A percentile compares a stretch with the other conserved stretches of the same genome.
phyloP scores from a whole-genome alignment of 768 basidiomycete species.

The Tulasnella sp. region DNA sequence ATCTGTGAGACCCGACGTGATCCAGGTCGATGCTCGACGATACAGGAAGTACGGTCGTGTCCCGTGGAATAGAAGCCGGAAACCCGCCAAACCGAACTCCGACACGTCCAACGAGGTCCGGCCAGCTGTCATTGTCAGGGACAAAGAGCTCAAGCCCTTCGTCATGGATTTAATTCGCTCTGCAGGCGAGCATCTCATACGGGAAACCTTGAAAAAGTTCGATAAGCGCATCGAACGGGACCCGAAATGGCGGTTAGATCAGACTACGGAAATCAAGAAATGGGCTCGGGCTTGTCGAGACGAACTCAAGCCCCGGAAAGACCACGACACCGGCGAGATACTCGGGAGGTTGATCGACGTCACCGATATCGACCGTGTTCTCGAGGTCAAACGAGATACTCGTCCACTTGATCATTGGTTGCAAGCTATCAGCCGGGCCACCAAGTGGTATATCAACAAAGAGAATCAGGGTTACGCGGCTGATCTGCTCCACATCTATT shows the following conservation, averaged over 20 bases:
- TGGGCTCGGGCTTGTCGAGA: background rate
- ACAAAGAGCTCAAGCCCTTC: background rate
- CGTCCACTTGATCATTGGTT: background rate
- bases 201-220: background rate
- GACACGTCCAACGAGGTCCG: background rate
- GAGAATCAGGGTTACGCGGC: background rate
- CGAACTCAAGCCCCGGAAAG: background rate
- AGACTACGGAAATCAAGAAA: background rate
- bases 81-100: background rate
- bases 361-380: background rate
- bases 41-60: background rate
- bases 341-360: background rate
- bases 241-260: background rate
- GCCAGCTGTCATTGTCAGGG: background rate
- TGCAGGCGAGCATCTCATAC: background rate
- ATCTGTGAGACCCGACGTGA: background rate
- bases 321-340: background rate
- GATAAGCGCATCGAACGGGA: background rate
- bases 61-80: background rate
- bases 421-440: background rate
- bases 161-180: background rate
- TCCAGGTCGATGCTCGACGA: background rate
- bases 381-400: background rate
- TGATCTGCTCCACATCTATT: background rate
- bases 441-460: background rate